Evolutionary conservation across 2,329 filamentous ascomycete species (phyloP), one percentile per base, ranked within the genome.

Genomic region (Aureobasidium zeae): DNA sequence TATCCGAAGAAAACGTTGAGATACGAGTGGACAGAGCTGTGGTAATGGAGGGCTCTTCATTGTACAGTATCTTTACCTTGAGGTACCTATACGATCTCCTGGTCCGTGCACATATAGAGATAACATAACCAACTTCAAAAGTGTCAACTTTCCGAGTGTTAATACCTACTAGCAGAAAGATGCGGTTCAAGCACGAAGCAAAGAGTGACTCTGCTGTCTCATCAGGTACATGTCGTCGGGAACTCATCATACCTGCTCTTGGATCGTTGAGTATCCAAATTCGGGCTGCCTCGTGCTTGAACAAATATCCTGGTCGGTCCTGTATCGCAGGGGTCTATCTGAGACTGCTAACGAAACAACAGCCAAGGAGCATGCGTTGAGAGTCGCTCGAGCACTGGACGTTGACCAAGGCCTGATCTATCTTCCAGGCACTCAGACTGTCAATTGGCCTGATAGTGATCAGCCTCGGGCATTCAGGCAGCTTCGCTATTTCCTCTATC

Each of bases 401-500:
- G 58, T 69, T 35, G 61, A 68, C 46, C 50, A 64, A 31, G 72
- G 76, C 19, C 57, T 79, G 42, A 71, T 80, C 37, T 78, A 76
- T 52, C 67, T 80, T 16, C 63, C 65, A 24, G 75, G 75, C 17
- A 63, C 70, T 38, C 63, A 67, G 3, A 68, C 67, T 4, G 58
- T 64, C 31, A 64, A 68, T 42, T 68, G 69, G 50, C 71, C 75
- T 47, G 76, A 81, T 52, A 77, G 74, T 20, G 77, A 81, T 49
- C 71, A 76, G 63, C 61, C 65, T 45, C 65, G 64, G 15, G 64
- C 67, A 5, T 79, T 79, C 52, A 68, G 76, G 11, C 76, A 80
- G 54, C 66, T 56, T 50, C 82, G 91, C 45, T 85, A 79, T 63
- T 98, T 98, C 69, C 94, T 84, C 74, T 98, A 98, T 65, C 71